Evolutionary conservation across 306 rosid species (phyloP).

Genomic region (Vigna nakashimae): DNA sequence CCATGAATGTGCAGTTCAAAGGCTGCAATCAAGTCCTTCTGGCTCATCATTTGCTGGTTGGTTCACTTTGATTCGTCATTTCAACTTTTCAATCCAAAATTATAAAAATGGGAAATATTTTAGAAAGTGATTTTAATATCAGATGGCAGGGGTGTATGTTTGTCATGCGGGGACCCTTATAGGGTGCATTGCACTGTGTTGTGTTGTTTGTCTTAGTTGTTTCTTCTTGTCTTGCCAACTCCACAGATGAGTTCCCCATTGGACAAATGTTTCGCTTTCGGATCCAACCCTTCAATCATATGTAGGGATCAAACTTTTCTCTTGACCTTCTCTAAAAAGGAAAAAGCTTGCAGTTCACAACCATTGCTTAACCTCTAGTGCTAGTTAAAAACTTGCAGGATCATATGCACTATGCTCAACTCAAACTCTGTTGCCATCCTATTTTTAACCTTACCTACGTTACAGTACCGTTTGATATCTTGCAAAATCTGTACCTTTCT

Average conservation of each 20-base stretch:
- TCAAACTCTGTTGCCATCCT: neutral
- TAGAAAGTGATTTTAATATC: neutral
- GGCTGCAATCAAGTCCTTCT: slow-evolving; percentile 33
- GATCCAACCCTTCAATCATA: slow-evolving; percentile 38
- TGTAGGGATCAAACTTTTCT: slow-evolving; percentile 36
- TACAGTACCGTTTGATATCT: neutral
- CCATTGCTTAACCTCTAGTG: neutral
- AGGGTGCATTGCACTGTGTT: slow-evolving; percentile 27
- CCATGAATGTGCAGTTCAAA: slow-evolving; percentile 43
- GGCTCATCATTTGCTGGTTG: slow-evolving; percentile 37
- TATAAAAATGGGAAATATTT: neutral
- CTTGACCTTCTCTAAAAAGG: slow-evolving; percentile 42
- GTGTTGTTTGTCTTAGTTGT: slow-evolving; percentile 51
- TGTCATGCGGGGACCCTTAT: slow-evolving; percentile 42
- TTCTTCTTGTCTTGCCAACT: slow-evolving; percentile 47
- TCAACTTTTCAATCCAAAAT: slow-evolving; percentile 1
- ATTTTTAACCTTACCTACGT: neutral
- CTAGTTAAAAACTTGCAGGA: neutral
- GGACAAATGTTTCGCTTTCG: slow-evolving; percentile 52
- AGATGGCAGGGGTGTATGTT: slow-evolving; percentile 32
- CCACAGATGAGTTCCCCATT: slow-evolving; percentile 29
- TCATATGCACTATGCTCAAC: neutral
- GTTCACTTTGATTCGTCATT: slow-evolving; percentile 39
- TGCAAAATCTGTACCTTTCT: neutral
- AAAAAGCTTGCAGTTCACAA: neutral